These are phyloP conservation scores for Saccharomycopsis schoenii DNA, from an alignment of 805 yeast genomes.

Conservation along the genomic window DNA sequence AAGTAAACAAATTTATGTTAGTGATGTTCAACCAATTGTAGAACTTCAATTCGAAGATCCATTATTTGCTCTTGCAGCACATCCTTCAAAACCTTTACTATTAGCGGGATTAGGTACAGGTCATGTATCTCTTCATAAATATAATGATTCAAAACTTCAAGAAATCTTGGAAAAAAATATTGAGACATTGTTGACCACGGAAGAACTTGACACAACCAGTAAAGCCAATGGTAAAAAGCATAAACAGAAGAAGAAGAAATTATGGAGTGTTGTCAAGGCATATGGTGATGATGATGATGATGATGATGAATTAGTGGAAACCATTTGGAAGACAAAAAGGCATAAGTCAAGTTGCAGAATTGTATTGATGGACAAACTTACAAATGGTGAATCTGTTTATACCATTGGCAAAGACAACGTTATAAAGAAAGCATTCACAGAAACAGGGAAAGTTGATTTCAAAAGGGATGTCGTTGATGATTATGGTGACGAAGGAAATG, in stretches of 20 bases:
- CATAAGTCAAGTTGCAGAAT: conserved; percentile 85
- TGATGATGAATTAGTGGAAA: conserved; percentile 25
- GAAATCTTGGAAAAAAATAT: conserved; percentile 22
- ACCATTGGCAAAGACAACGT: conserved; percentile 75
- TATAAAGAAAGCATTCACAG: conserved; percentile 61
- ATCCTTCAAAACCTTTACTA: conserved; percentile 59
- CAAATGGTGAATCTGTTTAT: conserved; percentile 43
- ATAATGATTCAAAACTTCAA: conserved; percentile 41
- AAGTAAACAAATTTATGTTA: conserved; percentile 1
- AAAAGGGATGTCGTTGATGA: conserved; percentile 34
- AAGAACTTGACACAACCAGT: conserved; percentile 19
- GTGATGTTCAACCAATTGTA: conserved; percentile 9
- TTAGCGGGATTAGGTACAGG: conserved; percentile 79
- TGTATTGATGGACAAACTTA: conserved; percentile 53
- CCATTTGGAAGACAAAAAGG: conserved; percentile 76
- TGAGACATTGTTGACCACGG: conserved; percentile 21
- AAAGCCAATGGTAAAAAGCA: conserved; percentile 21
- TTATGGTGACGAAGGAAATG: conserved; percentile 13
- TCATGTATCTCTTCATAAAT: conserved; percentile 50
- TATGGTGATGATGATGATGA: conserved; percentile 20
- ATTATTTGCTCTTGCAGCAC: conserved; percentile 67
- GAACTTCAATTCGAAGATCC: conserved; percentile 36
- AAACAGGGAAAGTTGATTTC: conserved; percentile 60
- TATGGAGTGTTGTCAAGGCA: conserved; percentile 30
- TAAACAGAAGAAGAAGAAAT: conserved; percentile 29